Evolutionary conservation across 2,329 filamentous ascomycete genomes (phyloP).

Genomic region (Ophiostoma piceae): DNA sequence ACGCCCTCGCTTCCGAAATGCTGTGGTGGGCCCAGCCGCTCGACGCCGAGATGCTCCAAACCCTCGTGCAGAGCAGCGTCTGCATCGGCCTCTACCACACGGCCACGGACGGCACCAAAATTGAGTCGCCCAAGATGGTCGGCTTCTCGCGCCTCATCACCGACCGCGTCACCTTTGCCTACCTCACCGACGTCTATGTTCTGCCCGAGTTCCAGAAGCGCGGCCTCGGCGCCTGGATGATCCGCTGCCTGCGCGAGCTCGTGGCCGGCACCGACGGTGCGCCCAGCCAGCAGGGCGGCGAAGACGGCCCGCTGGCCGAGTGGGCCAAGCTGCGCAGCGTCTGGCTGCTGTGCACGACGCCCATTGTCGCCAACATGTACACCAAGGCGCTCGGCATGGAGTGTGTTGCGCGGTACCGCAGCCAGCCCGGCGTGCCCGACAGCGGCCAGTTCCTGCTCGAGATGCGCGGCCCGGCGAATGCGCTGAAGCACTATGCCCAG

Average conservation of each 20-base stretch:
- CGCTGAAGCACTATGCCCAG: neutral
- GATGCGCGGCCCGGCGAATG: constrained; percentile 35
- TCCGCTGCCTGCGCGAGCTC: constrained; percentile 53
- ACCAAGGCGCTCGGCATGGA: constrained; percentile 43
- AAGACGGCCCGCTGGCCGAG: constrained; percentile 1
- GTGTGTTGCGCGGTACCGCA: constrained; percentile 25
- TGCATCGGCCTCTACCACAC: constrained; percentile 53
- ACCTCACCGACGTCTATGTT: constrained; percentile 65
- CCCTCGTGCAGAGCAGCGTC: constrained; percentile 53
- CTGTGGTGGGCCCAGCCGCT: constrained; percentile 52
- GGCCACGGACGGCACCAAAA: constrained; percentile 18
- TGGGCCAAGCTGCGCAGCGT: constrained; percentile 44
- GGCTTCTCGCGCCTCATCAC: constrained; percentile 62
- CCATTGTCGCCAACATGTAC: constrained; percentile 41
- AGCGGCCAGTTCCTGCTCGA: constrained; percentile 35
- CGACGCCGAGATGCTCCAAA: constrained; percentile 43
- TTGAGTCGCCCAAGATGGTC: constrained; percentile 34
- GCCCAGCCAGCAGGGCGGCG: neutral
- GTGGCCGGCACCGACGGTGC: constrained; percentile 39
- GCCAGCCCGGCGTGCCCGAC: constrained; percentile 19
- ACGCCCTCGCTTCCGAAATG: constrained; percentile 44
- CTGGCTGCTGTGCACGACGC: constrained; percentile 24
- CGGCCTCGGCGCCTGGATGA: constrained; percentile 61
- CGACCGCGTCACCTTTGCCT: constrained; percentile 63
- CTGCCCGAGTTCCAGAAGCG: constrained; percentile 53